These are phyloP conservation scores for Russula dissimulans DNA, from an alignment of 768 basidiomycete genomes.

Conservation along the genomic window DNA sequence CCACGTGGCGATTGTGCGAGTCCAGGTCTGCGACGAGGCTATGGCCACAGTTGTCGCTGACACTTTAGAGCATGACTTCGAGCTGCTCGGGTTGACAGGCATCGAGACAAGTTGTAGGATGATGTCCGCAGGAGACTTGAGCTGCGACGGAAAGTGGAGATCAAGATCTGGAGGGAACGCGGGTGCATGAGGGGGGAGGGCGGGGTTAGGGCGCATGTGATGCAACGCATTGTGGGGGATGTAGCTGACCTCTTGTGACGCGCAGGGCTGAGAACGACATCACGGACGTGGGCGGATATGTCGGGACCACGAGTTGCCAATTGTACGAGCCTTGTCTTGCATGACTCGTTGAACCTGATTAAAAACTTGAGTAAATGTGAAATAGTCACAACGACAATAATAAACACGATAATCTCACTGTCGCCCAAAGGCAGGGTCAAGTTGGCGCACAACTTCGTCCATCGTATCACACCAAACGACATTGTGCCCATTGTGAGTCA, in stretches of 20 bases:
- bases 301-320: constrained; percentile 85
- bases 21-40: constrained; percentile 74
- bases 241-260: constrained; percentile 64
- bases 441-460: constrained; percentile 93
- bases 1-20: constrained; percentile 67
- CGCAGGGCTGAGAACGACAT: constrained; percentile 88
- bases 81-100: too few relatives aligned
- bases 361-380: neutral
- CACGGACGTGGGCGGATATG: constrained; percentile 90
- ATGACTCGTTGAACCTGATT: constrained; percentile 27
- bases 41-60: constrained; percentile 56
- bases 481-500: constrained; percentile 98
- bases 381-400: neutral
- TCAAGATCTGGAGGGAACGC: constrained; percentile 39
- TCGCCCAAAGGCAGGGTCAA: constrained; percentile 76
- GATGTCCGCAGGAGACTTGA: constrained; percentile 93
- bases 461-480: constrained; percentile 93
- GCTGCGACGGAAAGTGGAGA: constrained; percentile 85
- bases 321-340: constrained; percentile 54
- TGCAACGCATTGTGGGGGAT: constrained; percentile 7
- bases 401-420: constrained; percentile 29
- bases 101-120: constrained; percentile 95
- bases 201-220: constrained; percentile 6
- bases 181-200: constrained; percentile 26
- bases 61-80: too few relatives aligned